Percentiles rank a stretch among this genome's conserved stretches.
These are phyloP conservation scores for Hibiscus tridactylites DNA, from an alignment of 345 rosid genomes.

Conservation along the genomic window DNA sequence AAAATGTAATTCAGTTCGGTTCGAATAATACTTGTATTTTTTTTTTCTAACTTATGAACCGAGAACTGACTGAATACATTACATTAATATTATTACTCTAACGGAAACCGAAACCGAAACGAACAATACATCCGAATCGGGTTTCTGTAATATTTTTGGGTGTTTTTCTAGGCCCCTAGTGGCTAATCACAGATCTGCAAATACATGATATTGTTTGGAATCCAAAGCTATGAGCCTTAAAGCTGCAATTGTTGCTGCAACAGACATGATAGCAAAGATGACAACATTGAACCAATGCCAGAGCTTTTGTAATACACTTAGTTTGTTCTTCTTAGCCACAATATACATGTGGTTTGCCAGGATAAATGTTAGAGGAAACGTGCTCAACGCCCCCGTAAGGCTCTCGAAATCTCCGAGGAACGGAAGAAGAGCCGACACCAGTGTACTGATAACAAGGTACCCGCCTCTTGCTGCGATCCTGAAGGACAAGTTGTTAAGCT, in stretches of 20 bases:
- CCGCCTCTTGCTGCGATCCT: conserved; percentile 66
- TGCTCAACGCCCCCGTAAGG: conserved; percentile 82
- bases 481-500: conserved; percentile 46
- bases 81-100: background rate
- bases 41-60: background rate
- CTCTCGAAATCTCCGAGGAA: conserved; percentile 91
- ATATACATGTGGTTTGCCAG: conserved; percentile 91
- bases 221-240: conserved; percentile 65
- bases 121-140: background rate
- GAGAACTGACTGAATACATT: background rate
- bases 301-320: conserved; percentile 35
- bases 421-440: conserved; percentile 74
- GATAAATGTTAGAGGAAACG: conserved; percentile 87
- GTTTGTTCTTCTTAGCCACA: conserved; percentile 43
- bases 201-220: conserved; percentile 68
- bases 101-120: background rate
- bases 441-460: conserved; percentile 57
- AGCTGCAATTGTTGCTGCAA: conserved; percentile 68
- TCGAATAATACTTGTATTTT: background rate
- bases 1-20: background rate
- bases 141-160: background rate
- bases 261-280: conserved; percentile 53
- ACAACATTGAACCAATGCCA: conserved; percentile 88
- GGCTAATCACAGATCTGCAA: conserved; percentile 58
- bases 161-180: background rate